Percentiles rank a stretch among this genome's conserved stretches.
phyloP scores from a whole-genome alignment of 345 rosid genomes.

The Ceriops zippeliana region DNA sequence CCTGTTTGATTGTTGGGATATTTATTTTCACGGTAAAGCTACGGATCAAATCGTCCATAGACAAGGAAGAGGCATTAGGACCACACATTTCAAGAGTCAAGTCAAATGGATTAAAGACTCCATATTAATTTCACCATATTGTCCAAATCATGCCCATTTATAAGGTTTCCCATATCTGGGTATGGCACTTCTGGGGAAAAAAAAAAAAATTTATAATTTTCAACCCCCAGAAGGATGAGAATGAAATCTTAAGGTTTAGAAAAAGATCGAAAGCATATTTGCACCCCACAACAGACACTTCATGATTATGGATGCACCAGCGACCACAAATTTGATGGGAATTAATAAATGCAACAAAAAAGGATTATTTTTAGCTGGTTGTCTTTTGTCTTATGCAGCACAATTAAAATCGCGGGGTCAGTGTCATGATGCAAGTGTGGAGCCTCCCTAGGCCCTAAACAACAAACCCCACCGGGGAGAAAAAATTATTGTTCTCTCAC shows the following conservation, averaged over 20 bases:
- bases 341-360: not conserved
- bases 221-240: not conserved
- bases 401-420: not conserved
- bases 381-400: slow-evolving; percentile 4
- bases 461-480: not conserved
- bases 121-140: not conserved
- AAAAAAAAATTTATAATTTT: no score
- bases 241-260: not conserved
- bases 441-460: not conserved
- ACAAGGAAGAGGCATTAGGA: not conserved
- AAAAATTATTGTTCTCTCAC: not conserved
- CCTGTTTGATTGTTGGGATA: no score
- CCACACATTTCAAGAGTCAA: not conserved
- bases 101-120: not conserved
- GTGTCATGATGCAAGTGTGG: slow-evolving; percentile 3
- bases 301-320: not conserved
- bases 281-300: not conserved
- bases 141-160: slow-evolving; percentile 1
- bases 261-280: not conserved
- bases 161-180: not conserved
- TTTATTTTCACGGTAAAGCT: not conserved
- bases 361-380: not conserved
- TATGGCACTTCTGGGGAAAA: not conserved
- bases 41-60: not conserved
- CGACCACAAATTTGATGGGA: not conserved